Evolutionary conservation across 1,284 basidiomycete species (phyloP), one percentile per base, ranked within the genome.

Genomic region (Cutaneotrichosporon dermatis): DNA sequence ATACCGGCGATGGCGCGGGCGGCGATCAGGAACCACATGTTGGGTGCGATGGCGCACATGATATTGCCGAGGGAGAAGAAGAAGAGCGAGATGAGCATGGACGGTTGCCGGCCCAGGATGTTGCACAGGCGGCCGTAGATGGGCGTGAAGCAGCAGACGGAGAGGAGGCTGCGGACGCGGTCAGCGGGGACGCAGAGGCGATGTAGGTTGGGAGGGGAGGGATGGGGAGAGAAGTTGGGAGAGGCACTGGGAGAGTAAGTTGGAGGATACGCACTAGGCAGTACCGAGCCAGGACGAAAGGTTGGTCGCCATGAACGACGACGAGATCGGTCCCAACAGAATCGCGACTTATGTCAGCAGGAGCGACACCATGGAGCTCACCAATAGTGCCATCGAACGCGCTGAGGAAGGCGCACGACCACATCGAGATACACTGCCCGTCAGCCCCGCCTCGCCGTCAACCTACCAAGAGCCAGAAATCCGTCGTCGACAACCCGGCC

Each of bases 271-370:
- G 39, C 41, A 74, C 72, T 76, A 76, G 4, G 90, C 85, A 9
- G 90, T 91, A 35, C 90, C 91, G 57, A 94, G 86, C 79, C 93
- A 93, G 3, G 88, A 89, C 2, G 89, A 84, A 65, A 88, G 85
- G 51, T 78, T 73, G 45, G 74, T 72, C 8, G 75, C 74, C 4
- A 73, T 60, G 68, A 78, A 79, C 4, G 69, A 68, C 5, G 72
- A 75, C 2, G 75, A 76, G 49, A 78, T 77, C 13, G 73, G 66
- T 4, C 73, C 74, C 13, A 78, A 88, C 83, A 66, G 88, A 83
- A 79, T 89, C 83, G 77, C 74, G 15, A 78, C 75, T 74, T 58
- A 9, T 13, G 40, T 40, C 34, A 55, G 52, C 42, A 4, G 1
- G 1, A 1, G n/a, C 9, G 12, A 8, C 44, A n/a, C 25, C 9